Evolutionary conservation across 2,329 filamentous ascomycete species (phyloP).

Genomic region (Calonectria ilicicola): DNA sequence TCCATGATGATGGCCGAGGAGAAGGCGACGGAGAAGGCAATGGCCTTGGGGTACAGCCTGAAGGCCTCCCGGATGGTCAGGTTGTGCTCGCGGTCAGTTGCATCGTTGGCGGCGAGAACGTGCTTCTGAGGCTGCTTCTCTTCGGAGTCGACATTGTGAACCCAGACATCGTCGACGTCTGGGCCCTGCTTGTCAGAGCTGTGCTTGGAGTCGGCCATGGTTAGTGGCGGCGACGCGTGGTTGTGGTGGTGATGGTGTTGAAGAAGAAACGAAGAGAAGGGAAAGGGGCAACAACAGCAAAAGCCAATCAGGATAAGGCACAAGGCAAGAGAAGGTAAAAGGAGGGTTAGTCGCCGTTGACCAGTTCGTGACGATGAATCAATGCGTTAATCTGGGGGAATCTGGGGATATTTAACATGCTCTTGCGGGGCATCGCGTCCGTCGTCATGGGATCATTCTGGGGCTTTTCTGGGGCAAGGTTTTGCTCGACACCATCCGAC

Average conservation of each 20-base stretch:
- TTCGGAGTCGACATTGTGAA: slow-evolving; percentile 3
- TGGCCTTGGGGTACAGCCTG: slow-evolving; percentile 55
- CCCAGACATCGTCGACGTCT: slow-evolving; percentile 13
- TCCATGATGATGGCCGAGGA: slow-evolving; percentile 57
- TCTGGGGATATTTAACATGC: slow-evolving; percentile 8
- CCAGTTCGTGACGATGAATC: background rate
- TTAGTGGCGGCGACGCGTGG: background rate
- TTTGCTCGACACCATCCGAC: background rate
- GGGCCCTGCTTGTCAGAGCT: background rate
- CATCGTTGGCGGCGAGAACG: slow-evolving; percentile 47
- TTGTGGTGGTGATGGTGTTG: background rate
- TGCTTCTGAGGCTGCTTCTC: slow-evolving; percentile 4
- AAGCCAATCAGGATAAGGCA: background rate
- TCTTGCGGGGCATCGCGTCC: slow-evolving; percentile 8
- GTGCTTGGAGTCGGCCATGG: slow-evolving; percentile 1
- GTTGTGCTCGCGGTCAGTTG: slow-evolving; percentile 53
- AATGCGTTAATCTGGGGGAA: slow-evolving; percentile 1
- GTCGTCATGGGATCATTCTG: slow-evolving; percentile 5
- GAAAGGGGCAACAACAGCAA: background rate
- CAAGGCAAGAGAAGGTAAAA: background rate
- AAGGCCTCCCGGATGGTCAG: slow-evolving; percentile 52
- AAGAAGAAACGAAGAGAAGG: background rate
- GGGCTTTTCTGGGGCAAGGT: slow-evolving; percentile 7
- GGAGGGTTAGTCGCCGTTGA: background rate
- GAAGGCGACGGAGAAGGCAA: slow-evolving; percentile 56